Evolutionary conservation across 345 rosid species (phyloP).

Genomic region (Eucalyptus curtisii): DNA sequence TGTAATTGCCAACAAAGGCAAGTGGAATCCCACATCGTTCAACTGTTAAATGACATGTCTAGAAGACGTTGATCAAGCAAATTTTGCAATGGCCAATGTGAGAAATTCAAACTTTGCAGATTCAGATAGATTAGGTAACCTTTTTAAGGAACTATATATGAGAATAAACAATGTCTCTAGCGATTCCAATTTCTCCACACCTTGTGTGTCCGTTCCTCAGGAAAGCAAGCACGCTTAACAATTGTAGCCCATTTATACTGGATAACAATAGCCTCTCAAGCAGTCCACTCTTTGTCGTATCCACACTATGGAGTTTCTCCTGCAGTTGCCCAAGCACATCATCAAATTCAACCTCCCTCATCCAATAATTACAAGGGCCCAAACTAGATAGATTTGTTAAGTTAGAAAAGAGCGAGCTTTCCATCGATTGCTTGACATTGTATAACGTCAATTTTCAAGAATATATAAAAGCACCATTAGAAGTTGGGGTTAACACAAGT

Average conservation of each 20-base stretch:
- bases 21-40: not conserved
- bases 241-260: not conserved
- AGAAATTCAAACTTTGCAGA: not conserved
- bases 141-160: not conserved
- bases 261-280: not conserved
- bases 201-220: not conserved
- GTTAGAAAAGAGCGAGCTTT: not conserved
- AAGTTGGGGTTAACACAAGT: not conserved
- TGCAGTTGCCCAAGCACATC: not conserved
- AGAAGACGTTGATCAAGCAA: not conserved
- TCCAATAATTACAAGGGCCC: not conserved
- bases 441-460: not conserved
- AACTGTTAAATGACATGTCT: not conserved
- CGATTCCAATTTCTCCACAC: not conserved
- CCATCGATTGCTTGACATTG: not conserved
- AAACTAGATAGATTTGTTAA: not conserved
- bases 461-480: not conserved
- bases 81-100: not conserved
- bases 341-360: not conserved
- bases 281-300: not conserved
- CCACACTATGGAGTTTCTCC: not conserved
- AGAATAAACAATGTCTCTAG: not conserved
- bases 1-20: not conserved
- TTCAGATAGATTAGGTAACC: not conserved
- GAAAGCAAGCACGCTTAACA: not conserved